phyloP scores from a whole-genome alignment of 2,329 filamentous ascomycete species.

The Whalleya microplaca region DNA sequence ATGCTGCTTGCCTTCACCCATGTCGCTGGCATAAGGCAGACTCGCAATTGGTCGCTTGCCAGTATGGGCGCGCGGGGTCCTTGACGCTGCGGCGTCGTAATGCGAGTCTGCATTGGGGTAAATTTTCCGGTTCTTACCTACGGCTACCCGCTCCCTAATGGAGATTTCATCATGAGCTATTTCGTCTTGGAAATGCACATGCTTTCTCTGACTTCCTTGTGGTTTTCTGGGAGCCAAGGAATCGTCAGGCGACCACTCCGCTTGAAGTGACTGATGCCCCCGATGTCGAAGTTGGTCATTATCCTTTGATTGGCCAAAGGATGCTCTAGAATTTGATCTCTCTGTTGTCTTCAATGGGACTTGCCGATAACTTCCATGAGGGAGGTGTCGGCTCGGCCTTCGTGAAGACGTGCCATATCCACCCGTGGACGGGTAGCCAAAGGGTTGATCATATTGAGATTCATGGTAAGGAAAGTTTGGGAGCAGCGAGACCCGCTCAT shows the following conservation, averaged over 20 bases:
- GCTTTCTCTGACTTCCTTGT: background rate
- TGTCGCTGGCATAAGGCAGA: slow-evolving; percentile 10
- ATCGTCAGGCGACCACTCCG: background rate
- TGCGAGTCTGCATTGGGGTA: slow-evolving; percentile 4
- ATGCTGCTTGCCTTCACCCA: background rate
- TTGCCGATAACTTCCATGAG: background rate
- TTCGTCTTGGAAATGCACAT: background rate
- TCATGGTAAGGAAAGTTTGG: background rate
- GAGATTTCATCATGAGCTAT: background rate
- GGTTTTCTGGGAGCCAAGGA: background rate
- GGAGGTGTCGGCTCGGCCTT: background rate
- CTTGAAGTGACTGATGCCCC: background rate
- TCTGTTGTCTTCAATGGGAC: background rate
- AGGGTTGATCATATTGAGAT: background rate
- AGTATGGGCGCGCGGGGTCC: slow-evolving; percentile 5
- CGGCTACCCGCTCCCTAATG: background rate
- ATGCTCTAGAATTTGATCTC: background rate
- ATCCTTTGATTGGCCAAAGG: background rate
- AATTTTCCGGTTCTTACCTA: slow-evolving; percentile 2
- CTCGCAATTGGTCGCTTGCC: slow-evolving; percentile 3
- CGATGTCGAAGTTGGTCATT: slow-evolving; percentile 1
- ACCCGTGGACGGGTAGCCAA: background rate
- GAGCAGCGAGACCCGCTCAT: slow-evolving; percentile 1
- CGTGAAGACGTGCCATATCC: slow-evolving; percentile 1
- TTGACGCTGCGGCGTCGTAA: slow-evolving; percentile 5